Evolutionary conservation across 129 eudicot genomes (phyloP).

Genomic region (Arctium minus): DNA sequence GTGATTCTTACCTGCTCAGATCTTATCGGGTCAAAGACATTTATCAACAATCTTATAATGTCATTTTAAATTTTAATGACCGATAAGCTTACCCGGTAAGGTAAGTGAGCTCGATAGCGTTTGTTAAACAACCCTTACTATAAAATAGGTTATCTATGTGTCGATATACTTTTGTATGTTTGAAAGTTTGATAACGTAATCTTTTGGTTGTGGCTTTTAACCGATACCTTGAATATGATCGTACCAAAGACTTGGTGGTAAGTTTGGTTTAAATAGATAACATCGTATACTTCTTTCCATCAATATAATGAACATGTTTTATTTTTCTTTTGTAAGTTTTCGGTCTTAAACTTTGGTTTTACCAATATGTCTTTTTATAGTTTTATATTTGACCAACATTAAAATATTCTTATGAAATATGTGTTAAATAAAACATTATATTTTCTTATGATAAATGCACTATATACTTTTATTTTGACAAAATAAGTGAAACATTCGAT

Average conservation of each 20-base stretch:
- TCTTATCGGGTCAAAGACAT: background rate
- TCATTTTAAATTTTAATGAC: background rate
- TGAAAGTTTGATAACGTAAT: no score
- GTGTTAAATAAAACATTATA: background rate
- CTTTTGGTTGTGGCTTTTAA: no score
- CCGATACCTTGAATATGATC: no score
- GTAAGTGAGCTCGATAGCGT: background rate
- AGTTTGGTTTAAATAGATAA: no score
- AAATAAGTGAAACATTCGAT: background rate
- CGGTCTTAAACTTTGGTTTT: no score
- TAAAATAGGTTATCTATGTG: background rate
- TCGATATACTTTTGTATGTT: background rate
- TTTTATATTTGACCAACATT: background rate
- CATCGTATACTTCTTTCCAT: no score
- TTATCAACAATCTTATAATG: background rate
- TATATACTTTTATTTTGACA: background rate
- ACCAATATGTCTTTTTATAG: background rate
- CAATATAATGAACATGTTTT: no score
- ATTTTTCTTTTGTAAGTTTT: no score
- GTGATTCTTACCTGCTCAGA: no score
- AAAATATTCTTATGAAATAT: no score
- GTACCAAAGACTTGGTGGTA: no score
- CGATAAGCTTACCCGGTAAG: no score
- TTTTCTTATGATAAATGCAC: background rate
- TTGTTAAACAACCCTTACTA: background rate